Base-by-base conservation (phyloP, 192 early-diverging fungal genomes). In the Gaertneriomyces sp. region DNA sequence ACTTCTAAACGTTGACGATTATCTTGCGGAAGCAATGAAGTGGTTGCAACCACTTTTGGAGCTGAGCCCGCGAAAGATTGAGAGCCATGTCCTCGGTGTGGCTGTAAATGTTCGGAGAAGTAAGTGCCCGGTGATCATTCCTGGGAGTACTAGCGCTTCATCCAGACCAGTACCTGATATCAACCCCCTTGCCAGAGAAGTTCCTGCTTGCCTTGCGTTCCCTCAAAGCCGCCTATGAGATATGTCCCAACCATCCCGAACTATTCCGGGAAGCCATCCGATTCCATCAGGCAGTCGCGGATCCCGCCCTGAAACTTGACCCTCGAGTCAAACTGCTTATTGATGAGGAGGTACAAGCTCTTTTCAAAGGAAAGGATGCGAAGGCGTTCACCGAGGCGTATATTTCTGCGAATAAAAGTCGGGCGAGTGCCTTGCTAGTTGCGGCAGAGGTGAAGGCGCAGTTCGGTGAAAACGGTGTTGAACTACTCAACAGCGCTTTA, bases 31-130 rank as follows among this genome's bases (percentile, higher is more conserved):
- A 33, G 90, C 92, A 5, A 80, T 87, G 49, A 86, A 87, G 74
- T 91, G 94, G 49, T 75, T 94, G 47, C 80, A 87, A 63, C 85
- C 85, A 10, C 77, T 98, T 12, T 75, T 86, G 55, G 74, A 80
- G 40, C 53, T 87, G 63, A 71, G 81, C 20, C 71, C 84, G 12
- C 68, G 76, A 6, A 65, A 69, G 10, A 70, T 89, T 12, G 87
- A 91, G 60, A 81, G 75, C 6, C 83, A 88, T 53, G 61, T 84
- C 16, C 76, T 92, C 53, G 87, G 77, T 11, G 80, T 77, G 65
- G 81, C 83, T 54, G 83, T 92, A 5, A 89, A 91, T 64, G 61
- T 87, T 55, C 75, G 85, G 45, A 87, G 85, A 74, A 74, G 81
- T 85, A 72, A 53, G 74, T 77, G 33, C 11, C 33, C 19, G 53